Percentiles rank a stretch among this genome's conserved stretches.
Evolutionary conservation across 2,329 filamentous ascomycete genomes (phyloP).

Genomic region (Incumbomyces lentus): DNA sequence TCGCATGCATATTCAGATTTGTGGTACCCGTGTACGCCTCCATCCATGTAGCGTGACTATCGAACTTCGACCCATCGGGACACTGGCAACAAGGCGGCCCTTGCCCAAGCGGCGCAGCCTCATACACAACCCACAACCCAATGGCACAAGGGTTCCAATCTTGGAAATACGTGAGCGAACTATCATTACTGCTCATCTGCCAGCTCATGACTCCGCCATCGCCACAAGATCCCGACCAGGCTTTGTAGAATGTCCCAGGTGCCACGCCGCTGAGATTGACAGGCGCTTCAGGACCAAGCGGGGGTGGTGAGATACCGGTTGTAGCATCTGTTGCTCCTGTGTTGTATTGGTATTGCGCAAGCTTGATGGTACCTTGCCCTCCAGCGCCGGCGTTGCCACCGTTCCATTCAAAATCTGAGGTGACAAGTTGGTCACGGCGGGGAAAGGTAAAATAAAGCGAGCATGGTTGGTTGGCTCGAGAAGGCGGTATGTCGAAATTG

Average conservation of each 20-base stretch:
- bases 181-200: slow-evolving; percentile 41
- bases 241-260: slow-evolving; percentile 44
- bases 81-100: neutral
- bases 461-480: slow-evolving; percentile 48
- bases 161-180: slow-evolving; percentile 51
- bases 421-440: slow-evolving; percentile 43
- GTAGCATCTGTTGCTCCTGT: slow-evolving; percentile 37
- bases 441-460: slow-evolving; percentile 57
- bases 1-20: neutral
- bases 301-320: slow-evolving; percentile 41
- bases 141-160: slow-evolving; percentile 42
- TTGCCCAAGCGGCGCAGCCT: neutral
- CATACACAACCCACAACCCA: slow-evolving; percentile 14
- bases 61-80: neutral
- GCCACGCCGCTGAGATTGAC: slow-evolving; percentile 27
- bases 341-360: slow-evolving; percentile 35
- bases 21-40: neutral
- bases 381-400: slow-evolving; percentile 23
- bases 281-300: slow-evolving; percentile 32
- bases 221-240: slow-evolving; percentile 46
- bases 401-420: slow-evolving; percentile 46
- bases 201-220: slow-evolving; percentile 43
- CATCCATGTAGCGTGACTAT: slow-evolving; percentile 1
- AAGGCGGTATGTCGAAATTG: slow-evolving; percentile 55
- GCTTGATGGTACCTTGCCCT: slow-evolving; percentile 39